Percentiles rank a stretch among this genome's conserved stretches.
Conservation (phyloP, 768 basidiomycete species). For the Macrolepiota fuliginosa region DNA sequence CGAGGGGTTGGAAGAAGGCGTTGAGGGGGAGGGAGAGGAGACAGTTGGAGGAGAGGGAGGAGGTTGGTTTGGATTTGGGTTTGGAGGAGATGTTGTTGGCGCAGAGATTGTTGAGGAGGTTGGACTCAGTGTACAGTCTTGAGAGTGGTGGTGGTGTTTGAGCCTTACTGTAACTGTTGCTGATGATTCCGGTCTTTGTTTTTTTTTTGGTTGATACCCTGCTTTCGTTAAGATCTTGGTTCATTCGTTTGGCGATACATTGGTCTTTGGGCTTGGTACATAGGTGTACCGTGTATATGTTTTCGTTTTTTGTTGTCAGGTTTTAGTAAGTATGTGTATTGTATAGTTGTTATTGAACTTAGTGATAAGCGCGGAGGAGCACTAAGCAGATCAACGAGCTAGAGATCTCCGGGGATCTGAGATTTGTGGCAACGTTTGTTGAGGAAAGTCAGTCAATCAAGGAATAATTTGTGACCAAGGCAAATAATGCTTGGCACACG, state of each 20-base stretch:
- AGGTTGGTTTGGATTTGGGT: conserved; percentile 25
- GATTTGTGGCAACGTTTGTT: no score
- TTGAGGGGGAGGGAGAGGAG: neutral
- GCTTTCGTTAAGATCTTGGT: neutral
- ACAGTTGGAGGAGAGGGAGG: conserved; percentile 14
- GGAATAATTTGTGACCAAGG: no score
- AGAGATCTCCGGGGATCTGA: no score
- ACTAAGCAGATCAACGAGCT: no score
- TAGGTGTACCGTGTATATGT: no score
- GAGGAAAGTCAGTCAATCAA: no score
- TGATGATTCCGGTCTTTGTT: neutral
- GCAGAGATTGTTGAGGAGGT: conserved; percentile 28
- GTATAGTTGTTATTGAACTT: no score
- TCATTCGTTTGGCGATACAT: neutral
- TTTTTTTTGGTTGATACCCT: neutral
- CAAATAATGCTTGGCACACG: no score
- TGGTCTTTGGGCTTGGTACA: no score
- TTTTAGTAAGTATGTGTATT: no score
- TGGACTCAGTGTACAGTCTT: conserved; percentile 18
- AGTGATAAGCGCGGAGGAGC: no score
- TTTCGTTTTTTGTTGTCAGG: no score
- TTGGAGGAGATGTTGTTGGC: conserved; percentile 33
- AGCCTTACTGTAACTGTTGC: neutral
- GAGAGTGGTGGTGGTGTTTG: neutral
- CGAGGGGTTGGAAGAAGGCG: neutral